phyloP scores from a whole-genome alignment of 352 stramenopile genomes.

The Phytophthora brassicae region DNA sequence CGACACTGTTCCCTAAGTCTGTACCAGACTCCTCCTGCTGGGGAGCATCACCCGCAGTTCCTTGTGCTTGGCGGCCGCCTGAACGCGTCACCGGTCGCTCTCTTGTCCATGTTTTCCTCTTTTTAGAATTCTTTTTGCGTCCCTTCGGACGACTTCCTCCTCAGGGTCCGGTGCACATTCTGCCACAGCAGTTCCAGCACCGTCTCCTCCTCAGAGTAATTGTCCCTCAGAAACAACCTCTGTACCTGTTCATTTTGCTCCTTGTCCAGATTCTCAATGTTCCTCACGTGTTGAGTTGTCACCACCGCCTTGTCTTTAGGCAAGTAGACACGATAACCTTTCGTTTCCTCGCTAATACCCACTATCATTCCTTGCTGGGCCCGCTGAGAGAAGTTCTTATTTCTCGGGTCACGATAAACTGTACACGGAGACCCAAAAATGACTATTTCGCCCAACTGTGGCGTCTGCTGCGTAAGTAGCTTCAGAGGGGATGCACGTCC shows the following conservation, averaged over 20 bases:
- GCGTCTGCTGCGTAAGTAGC: background rate
- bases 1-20: slow-evolving; percentile 1
- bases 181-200: background rate
- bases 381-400: slow-evolving; percentile 6
- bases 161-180: background rate
- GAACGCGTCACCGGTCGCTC: background rate
- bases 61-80: background rate
- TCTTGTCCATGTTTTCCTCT: background rate
- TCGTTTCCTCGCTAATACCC: slow-evolving; percentile 7
- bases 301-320: slow-evolving; percentile 3
- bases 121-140: background rate
- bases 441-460: slow-evolving; percentile 6
- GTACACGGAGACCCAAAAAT: background rate
- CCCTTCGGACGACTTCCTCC: background rate
- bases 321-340: slow-evolving; percentile 16
- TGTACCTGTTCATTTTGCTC: slow-evolving; percentile 5
- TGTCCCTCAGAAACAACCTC: background rate
- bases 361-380: slow-evolving; percentile 9
- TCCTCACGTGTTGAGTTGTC: slow-evolving; percentile 15
- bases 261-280: slow-evolving; percentile 8
- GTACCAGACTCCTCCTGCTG: background rate
- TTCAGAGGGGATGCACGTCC: too few species aligned
- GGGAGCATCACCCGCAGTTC: background rate
- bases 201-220: background rate
- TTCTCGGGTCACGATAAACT: slow-evolving; percentile 11